Evolutionary conservation across 2,329 filamentous ascomycete species (phyloP), one percentile per base, ranked within the genome.

Genomic region (Epichloe uncinata): DNA sequence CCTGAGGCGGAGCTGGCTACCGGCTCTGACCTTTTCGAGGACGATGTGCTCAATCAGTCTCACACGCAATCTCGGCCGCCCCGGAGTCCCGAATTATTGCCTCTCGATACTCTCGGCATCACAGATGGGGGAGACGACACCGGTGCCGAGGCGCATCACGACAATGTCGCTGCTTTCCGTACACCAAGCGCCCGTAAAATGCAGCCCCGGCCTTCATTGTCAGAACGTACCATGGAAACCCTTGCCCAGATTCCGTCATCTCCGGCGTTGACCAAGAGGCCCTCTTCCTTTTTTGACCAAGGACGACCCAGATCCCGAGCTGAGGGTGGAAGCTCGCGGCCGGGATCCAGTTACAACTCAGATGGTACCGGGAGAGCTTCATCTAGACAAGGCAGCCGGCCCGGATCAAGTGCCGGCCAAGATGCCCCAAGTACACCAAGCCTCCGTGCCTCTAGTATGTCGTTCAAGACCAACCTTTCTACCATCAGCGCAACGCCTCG

Each of bases 151-250:
- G 18, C 22, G 11, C 5, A 30, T 9, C 55, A 61, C 12, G 56
- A 54, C 15, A 52, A 58, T 33, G 20, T 43, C 4, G 45, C 37
- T 52, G 33, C 3, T 52, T 42, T 48, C 51, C 58, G 9, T 50
- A 58, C 46, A 57, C 57, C 52, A 54, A 56, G 43, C 52, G 60
- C 51, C 2, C 37, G 49, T 52, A 58, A 58, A 11, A 53, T 56
- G 33, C 54, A 52, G 22, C 64, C 65, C 34, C 60, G 68, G 48
- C 72, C 77, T 47, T 90, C 87, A 0, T 72, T 96, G 4, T 81
- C 85, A 0, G 90, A 96, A 58, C 75, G 91, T 51, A 94, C 90
- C 0, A 82, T 95, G 41, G 87, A 95, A 63, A 95, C 87, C 0
- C 70, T 96, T 5, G 77, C 88, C 3, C 78, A 81, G 44, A 71